A percentile compares a stretch with the other conserved stretches of the same genome.
Evolutionary conservation across 1,284 basidiomycete genomes (phyloP).

Genomic region (Trametes sp.): DNA sequence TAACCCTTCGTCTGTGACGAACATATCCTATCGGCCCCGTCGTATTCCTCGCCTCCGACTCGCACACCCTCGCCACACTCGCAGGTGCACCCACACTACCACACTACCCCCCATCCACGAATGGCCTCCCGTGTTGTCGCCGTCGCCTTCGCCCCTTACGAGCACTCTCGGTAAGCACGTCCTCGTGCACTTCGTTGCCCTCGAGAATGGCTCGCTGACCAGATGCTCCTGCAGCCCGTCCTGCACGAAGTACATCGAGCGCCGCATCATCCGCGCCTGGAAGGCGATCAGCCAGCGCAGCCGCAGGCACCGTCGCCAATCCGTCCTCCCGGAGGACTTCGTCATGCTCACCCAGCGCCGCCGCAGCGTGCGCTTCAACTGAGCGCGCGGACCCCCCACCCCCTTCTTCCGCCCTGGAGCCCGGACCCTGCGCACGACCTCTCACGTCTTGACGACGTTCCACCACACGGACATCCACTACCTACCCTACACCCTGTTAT

Average conservation of each 20-base stretch:
- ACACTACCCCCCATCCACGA: not conserved
- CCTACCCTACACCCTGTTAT: not conserved
- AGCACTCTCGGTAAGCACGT: constrained; percentile 37
- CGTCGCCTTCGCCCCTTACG: constrained; percentile 27
- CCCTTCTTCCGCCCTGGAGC: not conserved
- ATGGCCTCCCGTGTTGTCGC: constrained; percentile 34
- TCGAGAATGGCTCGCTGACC: not conserved
- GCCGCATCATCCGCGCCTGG: constrained; percentile 65
- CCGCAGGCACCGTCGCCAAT: constrained; percentile 58
- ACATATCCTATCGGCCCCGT: not conserved
- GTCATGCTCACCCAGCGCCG: constrained; percentile 64
- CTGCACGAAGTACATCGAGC: constrained; percentile 59
- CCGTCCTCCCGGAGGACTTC: constrained; percentile 64
- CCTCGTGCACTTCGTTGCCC: too few relatives aligned
- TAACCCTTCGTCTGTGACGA: constrained; percentile 34
- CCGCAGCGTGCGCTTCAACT: constrained; percentile 50
- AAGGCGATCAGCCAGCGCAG: constrained; percentile 63
- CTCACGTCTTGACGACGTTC: constrained; percentile 5
- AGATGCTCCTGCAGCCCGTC: constrained; percentile 40
- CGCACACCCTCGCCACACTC: not conserved
- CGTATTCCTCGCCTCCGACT: not conserved
- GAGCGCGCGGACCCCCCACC: constrained; percentile 7
- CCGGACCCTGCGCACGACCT: not conserved
- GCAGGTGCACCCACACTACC: too few relatives aligned
- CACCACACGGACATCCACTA: constrained; percentile 1